A percentile compares a stretch with the other conserved stretches of the same genome.
Conservation (phyloP, 176 grass and related monocot species). For the Eleusine indica region DNA sequence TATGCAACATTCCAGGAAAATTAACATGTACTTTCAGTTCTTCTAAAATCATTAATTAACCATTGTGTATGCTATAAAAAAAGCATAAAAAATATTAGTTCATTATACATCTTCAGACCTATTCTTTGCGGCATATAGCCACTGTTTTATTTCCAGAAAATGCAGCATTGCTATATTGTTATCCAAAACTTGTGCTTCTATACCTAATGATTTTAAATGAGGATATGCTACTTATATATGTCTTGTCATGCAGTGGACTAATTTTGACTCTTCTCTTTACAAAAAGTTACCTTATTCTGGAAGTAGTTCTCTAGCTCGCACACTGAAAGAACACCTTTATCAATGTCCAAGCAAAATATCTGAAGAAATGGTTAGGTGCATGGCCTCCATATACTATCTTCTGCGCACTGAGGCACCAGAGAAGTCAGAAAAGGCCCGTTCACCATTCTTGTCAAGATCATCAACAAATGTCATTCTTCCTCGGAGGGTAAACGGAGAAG, state of each 20-base stretch:
- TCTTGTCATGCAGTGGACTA: background rate
- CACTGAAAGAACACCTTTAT: constrained; percentile 89
- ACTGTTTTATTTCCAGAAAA: constrained; percentile 7
- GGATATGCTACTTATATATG: background rate
- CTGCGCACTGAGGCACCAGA: constrained; percentile 49
- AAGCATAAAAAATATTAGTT: too few relatives aligned
- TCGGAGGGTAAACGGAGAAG: constrained; percentile 54
- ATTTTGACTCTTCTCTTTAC: constrained; percentile 41
- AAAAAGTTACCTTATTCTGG: constrained; percentile 69
- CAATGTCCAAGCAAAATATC: constrained; percentile 98
- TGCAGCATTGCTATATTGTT: background rate
- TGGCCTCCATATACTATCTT: constrained; percentile 83
- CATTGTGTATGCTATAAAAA: background rate
- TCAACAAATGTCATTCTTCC: constrained; percentile 71
- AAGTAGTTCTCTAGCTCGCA: constrained; percentile 64
- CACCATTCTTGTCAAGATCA: constrained; percentile 79
- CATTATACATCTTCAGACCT: background rate
- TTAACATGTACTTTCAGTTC: too few relatives aligned
- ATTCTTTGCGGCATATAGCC: background rate
- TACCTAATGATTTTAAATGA: constrained; percentile 7
- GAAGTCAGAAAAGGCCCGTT: constrained; percentile 62
- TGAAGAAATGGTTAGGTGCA: constrained; percentile 97
- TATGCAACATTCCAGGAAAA: background rate
- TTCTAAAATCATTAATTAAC: background rate
- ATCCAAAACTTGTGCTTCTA: background rate